Evolutionary conservation across 306 rosid species (phyloP), one percentile per base, ranked within the genome.

Genomic region (Neltuma alba): DNA sequence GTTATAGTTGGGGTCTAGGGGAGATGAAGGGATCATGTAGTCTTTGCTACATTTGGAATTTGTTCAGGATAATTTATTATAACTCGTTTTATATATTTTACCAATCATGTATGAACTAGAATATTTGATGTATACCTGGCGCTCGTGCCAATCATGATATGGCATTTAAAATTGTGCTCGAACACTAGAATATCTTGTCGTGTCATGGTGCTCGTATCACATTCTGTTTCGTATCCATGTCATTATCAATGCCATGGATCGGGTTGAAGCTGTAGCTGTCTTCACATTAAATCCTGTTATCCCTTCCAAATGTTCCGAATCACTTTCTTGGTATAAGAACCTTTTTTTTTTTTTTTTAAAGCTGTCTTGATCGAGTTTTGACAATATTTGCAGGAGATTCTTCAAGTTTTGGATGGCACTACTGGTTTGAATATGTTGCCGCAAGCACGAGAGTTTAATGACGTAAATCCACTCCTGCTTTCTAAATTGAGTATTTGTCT

Each of bases 371-470:
- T 14, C 13, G 52, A 72, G 33, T 76, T 47, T 55, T 77, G 66
- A 25, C 38, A 10, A 40, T 74, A 57, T 45, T 75, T 88, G 85
- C 93, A 95, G 99, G 99, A 93, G 85, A 91, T 95, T 84, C 94
- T 93, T 61, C 97, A 81, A 73, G 97, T 93, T 84, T 86, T 95
- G 82, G 99, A 95, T 88, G 99, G 99, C 79, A 95, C 97, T 13
- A 95, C 98, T 31, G 99, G 99, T 80, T 89, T 95, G 92, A 93
- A 95, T 86, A 95, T 95, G 99, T 87, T 95, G 72, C 97, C 97
- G 50, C 99, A 95, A 83, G 98, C 98, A 40, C 88, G 97, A 77
- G 99, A 95, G 80, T 95, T 95, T 78, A 93, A 95, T 72, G 99
- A 95, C 36, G 98, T 93, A 95, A 85, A 67, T 75, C 81, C 77